Base-by-base conservation (phyloP, 2,329 filamentous ascomycete genomes). In the Trichoderma semiorbis region DNA sequence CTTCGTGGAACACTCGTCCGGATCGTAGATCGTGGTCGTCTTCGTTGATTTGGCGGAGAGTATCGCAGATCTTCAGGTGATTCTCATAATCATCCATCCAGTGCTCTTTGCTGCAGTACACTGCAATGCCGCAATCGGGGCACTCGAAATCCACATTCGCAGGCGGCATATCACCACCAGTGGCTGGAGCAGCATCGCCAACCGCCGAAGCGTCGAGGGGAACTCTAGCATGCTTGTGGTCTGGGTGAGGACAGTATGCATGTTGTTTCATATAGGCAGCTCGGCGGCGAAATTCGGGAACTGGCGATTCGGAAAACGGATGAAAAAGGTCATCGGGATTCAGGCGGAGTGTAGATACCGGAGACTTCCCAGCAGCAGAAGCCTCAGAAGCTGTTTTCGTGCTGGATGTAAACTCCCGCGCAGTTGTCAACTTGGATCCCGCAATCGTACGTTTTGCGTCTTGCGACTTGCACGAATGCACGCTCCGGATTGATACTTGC, bases 41-140 rank as follows among this genome's bases (percentile, higher is more conserved):
- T 83, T 99, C 96, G 76, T 99, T 99, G 82, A 97, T 95, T 82
- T 98, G 92, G 75, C 92, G 87, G 71, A 99, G 84, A 0, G 93
- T 93, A 78, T 99, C 95, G 81, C 96, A 99, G 43, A 99, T 91
- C 79, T 98, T 89, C 73, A 99, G 81, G 81, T 99, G 96, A 21
- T 91, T 88, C 82, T 98, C 95, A 78, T 97, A 99, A 81, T 98
- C 94, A 76, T 97, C 94, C 79, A 93, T 94, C 93, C 95, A 98
- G 80, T 99, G 96, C 76, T 94, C 92, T 81, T 98, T 93, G 76
- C 90, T 95, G 84, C 96, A 99, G 80, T 96, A 97, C 7, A 97
- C 91, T 0, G 97, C 95, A 55, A 98, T 89, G 16, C 96, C 96
- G 77, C 96, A 99, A 81, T 99, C 95, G 0, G 96, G 95, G 78